Conservation (phyloP, 495 filamentous ascomycete genomes). For the Daldinia childiae region DNA sequence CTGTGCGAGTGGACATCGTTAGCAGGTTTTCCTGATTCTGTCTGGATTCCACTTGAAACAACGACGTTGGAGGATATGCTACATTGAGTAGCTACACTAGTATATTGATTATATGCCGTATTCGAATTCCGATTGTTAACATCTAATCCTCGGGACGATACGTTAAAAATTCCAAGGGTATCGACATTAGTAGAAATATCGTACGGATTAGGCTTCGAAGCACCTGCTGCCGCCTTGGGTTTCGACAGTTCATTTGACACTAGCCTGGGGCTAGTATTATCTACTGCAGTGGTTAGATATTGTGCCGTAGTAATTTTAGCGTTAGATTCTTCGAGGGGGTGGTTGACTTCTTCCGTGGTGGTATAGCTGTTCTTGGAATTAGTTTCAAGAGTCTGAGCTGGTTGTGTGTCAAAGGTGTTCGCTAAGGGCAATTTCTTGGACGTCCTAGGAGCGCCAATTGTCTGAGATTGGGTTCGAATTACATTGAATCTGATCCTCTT, state of each 20-base stretch:
- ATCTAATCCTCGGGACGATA: no score
- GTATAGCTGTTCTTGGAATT: neutral
- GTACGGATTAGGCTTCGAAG: neutral
- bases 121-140: neutral
- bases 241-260: neutral
- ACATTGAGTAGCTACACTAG: constrained; percentile 14
- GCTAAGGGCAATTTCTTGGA: neutral
- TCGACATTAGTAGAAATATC: no score
- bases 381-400: neutral
- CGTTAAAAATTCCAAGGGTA: no score
- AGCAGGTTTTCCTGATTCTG: neutral
- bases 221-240: neutral
- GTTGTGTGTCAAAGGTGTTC: neutral
- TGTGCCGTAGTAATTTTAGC: neutral
- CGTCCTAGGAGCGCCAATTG: neutral
- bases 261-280: neutral
- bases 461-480: constrained; percentile 5
- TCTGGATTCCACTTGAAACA: neutral
- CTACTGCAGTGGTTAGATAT: neutral
- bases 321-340: neutral
- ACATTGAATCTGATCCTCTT: constrained; percentile 32
- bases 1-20: neutral
- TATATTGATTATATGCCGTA: neutral
- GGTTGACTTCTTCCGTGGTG: neutral
- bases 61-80: neutral